Evolutionary conservation across 768 basidiomycete species (phyloP).

Genomic region (Boletus vinaceobasis): DNA sequence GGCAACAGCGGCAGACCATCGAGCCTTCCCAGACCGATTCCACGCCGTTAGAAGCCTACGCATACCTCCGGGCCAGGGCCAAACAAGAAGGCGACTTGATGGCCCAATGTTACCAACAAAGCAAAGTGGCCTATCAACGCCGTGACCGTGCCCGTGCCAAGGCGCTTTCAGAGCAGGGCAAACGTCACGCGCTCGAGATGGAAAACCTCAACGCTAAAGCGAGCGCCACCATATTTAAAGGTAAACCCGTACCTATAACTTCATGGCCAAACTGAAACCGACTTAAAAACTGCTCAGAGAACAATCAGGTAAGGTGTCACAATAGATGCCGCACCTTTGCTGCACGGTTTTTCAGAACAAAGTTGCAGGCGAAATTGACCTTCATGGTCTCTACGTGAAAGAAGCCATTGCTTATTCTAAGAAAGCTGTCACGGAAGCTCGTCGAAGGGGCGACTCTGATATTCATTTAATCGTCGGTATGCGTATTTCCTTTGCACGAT

Average conservation of each 20-base stretch:
- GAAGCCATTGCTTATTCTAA: conserved; percentile 81
- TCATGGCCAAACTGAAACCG: background rate
- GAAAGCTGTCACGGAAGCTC: conserved; percentile 62
- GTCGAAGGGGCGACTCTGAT: conserved; percentile 54
- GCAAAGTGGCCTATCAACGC: conserved; percentile 67
- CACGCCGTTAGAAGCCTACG: conserved; percentile 39
- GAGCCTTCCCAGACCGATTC: background rate
- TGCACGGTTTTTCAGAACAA: conserved; percentile 45
- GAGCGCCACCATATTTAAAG: conserved; percentile 74
- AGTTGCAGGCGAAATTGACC: conserved; percentile 69
- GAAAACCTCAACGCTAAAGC: conserved; percentile 75
- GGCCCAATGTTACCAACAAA: conserved; percentile 60
- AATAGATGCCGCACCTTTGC: background rate
- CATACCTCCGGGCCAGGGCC: conserved; percentile 66
- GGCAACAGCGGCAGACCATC: background rate
- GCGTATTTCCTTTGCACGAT: conserved; percentile 22
- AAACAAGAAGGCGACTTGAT: conserved; percentile 75
- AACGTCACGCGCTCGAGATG: conserved; percentile 72
- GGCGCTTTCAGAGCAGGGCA: conserved; percentile 73
- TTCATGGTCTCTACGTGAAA: conserved; percentile 91
- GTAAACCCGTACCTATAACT: conserved; percentile 35
- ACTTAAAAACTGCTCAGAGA: conserved; percentile 44
- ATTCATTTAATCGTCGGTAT: conserved; percentile 82
- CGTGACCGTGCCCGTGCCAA: conserved; percentile 78
- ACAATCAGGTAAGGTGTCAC: conserved; percentile 54